Percentiles rank a stretch among this genome's conserved stretches.
phyloP scores from a whole-genome alignment of 2,329 filamentous ascomycete genomes.

The Fusarium ambrosium region DNA sequence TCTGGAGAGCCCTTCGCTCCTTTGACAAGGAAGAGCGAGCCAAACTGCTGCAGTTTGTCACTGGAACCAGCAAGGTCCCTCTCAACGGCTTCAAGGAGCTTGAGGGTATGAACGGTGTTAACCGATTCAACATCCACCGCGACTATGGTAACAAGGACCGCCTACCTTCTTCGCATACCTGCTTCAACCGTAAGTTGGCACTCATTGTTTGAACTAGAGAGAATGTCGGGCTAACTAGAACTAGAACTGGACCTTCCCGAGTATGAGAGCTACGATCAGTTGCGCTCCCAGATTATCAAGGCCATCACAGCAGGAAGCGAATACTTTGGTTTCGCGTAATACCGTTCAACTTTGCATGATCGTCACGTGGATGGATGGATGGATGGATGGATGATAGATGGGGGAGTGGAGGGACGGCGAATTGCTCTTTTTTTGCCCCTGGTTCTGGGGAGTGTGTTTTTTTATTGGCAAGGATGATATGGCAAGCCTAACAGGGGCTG shows the following conservation, averaged over 20 bases:
- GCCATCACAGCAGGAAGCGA: constrained; percentile 98
- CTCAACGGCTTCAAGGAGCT: constrained; percentile 99
- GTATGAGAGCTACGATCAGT: constrained; percentile 94
- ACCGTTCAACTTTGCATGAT: constrained; percentile 37
- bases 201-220: background rate
- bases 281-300: constrained; percentile 90
- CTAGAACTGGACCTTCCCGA: constrained; percentile 97
- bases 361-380: constrained; percentile 22
- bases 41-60: constrained; percentile 97
- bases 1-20: constrained; percentile 96
- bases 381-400: constrained; percentile 30
- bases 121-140: constrained; percentile 97
- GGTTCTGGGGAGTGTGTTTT: constrained; percentile 17
- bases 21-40: constrained; percentile 99
- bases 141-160: constrained; percentile 98
- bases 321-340: constrained; percentile 95
- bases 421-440: constrained; percentile 15
- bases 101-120: constrained; percentile 99
- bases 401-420: constrained; percentile 13
- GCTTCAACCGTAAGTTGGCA: constrained; percentile 94
- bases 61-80: constrained; percentile 97
- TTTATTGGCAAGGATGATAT: constrained; percentile 27
- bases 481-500: constrained; percentile 17
- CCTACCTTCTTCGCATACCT: constrained; percentile 95
- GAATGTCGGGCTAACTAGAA: constrained; percentile 53